Conservation (phyloP, 495 filamentous ascomycete species). For the Hypoxylon subgilvum region DNA sequence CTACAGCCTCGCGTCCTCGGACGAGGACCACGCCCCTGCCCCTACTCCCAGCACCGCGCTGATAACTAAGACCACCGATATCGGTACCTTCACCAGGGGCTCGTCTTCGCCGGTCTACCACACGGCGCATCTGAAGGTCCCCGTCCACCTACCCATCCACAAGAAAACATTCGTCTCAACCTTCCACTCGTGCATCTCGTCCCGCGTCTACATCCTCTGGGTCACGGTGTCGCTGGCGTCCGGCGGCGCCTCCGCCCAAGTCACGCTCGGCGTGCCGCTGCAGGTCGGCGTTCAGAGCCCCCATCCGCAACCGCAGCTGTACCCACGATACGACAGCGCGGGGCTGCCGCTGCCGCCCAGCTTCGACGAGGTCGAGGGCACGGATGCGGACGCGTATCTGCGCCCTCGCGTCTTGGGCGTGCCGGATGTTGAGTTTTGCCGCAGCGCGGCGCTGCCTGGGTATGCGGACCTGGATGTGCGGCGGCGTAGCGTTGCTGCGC, state of each 20-base stretch:
- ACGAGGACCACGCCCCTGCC: conserved; percentile 22
- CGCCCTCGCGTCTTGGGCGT: conserved; percentile 52
- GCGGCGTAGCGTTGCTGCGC: conserved; percentile 19
- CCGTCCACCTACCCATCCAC: conserved; percentile 69
- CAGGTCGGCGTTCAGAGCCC: conserved; percentile 74
- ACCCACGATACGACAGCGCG: conserved; percentile 12
- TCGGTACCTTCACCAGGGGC: conserved; percentile 1
- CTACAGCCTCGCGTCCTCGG: conserved; percentile 22
- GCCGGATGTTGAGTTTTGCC: conserved; percentile 34
- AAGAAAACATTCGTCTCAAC: conserved; percentile 80
- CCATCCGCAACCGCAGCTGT: conserved; percentile 19
- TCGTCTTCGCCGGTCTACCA: conserved; percentile 54
- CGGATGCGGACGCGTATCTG: conserved; percentile 55
- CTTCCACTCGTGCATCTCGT: conserved; percentile 85
- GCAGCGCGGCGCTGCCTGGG: conserved; percentile 41
- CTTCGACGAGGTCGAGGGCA: conserved; percentile 45
- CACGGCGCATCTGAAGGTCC: conserved; percentile 71
- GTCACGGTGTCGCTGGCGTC: conserved; percentile 68
- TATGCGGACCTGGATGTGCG: conserved; percentile 39
- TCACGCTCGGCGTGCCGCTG: conserved; percentile 75
- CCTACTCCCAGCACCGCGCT: too few species aligned
- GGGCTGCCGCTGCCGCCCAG: conserved; percentile 38
- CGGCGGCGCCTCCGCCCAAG: conserved; percentile 57
- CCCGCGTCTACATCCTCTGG: conserved; percentile 77
- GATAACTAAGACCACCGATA: neutral